Evolutionary conservation across 495 filamentous ascomycete genomes (phyloP).

Genomic region (Hyaloscypha hepaticicola): DNA sequence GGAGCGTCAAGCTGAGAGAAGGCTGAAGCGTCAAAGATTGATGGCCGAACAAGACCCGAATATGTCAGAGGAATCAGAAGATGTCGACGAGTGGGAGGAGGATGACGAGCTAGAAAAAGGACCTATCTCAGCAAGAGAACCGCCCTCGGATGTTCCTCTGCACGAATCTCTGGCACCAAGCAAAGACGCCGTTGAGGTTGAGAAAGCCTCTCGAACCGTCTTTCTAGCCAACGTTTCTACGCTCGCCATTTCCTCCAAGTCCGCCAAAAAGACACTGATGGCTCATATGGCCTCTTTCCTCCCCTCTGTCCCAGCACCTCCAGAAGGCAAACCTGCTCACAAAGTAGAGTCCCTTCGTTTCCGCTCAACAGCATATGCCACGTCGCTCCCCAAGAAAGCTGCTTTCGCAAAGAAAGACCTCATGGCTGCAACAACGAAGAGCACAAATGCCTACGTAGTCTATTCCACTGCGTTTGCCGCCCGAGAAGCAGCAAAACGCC

Average conservation of each 20-base stretch:
- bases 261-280: constrained; percentile 72
- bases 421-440: constrained; percentile 84
- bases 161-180: constrained; percentile 50
- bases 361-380: constrained; percentile 82
- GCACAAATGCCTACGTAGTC: constrained; percentile 92
- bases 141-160: constrained; percentile 34
- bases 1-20: constrained; percentile 46
- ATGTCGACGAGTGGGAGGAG: constrained; percentile 32
- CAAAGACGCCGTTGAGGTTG: constrained; percentile 45
- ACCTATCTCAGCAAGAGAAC: background rate
- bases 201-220: constrained; percentile 87
- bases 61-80: constrained; percentile 34
- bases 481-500: constrained; percentile 66
- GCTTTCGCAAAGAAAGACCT: constrained; percentile 80
- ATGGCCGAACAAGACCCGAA: constrained; percentile 32
- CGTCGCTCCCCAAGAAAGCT: constrained; percentile 82
- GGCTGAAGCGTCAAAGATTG: constrained; percentile 38
- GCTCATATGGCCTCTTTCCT: constrained; percentile 59
- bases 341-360: constrained; percentile 89
- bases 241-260: constrained; percentile 75
- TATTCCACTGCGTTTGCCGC: constrained; percentile 72
- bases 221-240: constrained; percentile 91
- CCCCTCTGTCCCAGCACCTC: constrained; percentile 40
- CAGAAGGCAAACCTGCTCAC: constrained; percentile 44
- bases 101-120: constrained; percentile 27